Evolutionary conservation across 108 stramenopile species (phyloP).

Genomic region (Discostella stelligeroides): DNA sequence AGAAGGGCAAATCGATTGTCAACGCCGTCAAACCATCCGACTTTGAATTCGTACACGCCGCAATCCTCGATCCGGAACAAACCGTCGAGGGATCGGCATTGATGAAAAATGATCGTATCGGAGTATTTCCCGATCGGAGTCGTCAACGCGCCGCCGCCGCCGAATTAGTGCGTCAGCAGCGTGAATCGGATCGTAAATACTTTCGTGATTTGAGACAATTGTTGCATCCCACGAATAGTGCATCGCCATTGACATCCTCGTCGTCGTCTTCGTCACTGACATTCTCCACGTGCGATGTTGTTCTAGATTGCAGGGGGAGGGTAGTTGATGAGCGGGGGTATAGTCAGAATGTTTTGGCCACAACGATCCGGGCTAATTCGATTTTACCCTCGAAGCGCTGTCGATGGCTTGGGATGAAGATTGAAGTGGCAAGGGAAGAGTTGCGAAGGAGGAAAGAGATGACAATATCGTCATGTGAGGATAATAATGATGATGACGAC

Average conservation of each 20-base stretch:
- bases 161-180: constrained; percentile 55
- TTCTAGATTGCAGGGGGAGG: constrained; percentile 75
- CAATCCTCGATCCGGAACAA: constrained; percentile 52
- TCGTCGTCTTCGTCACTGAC: too few relatives aligned
- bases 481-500: constrained; percentile 36
- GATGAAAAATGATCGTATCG: constrained; percentile 87
- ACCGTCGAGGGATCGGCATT: constrained; percentile 77
- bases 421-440: constrained; percentile 53
- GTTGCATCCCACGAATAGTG: constrained; percentile 49
- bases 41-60: constrained; percentile 77
- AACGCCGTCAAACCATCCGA: constrained; percentile 41
- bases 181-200: constrained; percentile 71
- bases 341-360: constrained; percentile 68
- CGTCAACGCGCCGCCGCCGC: constrained; percentile 42
- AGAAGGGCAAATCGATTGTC: neutral
- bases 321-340: constrained; percentile 69
- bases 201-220: constrained; percentile 62
- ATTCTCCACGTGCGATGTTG: constrained; percentile 72
- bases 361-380: constrained; percentile 63
- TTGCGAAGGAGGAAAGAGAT: constrained; percentile 28
- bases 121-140: constrained; percentile 51
- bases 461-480: constrained; percentile 33
- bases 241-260: too few relatives aligned
- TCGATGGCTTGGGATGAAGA: constrained; percentile 67
- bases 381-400: constrained; percentile 66